Percentiles rank a stretch among this genome's conserved stretches.
phyloP scores from a whole-genome alignment of 106 monocot genomes.

The Iris macrosiphon region DNA sequence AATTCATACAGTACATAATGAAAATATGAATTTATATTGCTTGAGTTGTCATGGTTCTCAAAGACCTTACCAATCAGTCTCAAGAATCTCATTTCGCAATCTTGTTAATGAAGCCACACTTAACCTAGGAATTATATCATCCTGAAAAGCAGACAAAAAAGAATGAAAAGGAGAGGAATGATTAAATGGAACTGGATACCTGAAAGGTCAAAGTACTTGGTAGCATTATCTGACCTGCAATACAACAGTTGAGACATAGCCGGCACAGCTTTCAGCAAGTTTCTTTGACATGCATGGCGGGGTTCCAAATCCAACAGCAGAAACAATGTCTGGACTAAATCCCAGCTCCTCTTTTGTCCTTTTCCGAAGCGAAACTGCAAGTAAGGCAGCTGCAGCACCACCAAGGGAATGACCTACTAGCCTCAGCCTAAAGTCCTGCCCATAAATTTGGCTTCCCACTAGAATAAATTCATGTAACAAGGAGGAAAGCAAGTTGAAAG shows the following conservation, averaged over 20 bases:
- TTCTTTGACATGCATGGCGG: constrained; percentile 86
- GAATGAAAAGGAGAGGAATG: not conserved
- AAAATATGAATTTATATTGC: not conserved
- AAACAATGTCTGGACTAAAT: constrained; percentile 75
- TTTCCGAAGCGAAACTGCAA: constrained; percentile 85
- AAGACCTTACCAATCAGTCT: constrained; percentile 78
- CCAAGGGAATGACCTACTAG: constrained; percentile 96
- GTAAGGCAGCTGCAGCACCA: constrained; percentile 85
- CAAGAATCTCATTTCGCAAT: constrained; percentile 85
- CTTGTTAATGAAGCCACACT: constrained; percentile 76
- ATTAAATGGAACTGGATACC: not conserved
- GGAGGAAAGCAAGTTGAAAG: not conserved
- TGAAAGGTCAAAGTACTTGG: not conserved
- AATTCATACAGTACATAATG: too few relatives aligned
- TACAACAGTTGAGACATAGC: constrained; percentile 85
- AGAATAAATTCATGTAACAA: not conserved
- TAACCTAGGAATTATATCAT: constrained; percentile 91
- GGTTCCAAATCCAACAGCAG: constrained; percentile 90
- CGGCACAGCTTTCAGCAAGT: constrained; percentile 72
- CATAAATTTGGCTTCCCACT: constrained; percentile 5
- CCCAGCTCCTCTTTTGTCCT: constrained; percentile 75
- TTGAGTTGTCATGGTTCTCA: not conserved
- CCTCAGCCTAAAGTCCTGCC: constrained; percentile 77
- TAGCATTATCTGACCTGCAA: constrained; percentile 51
- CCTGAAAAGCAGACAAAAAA: constrained; percentile 35